phyloP scores from a whole-genome alignment of 192 early-diverging fungal genomes.

The Coemansia sp. region DNA sequence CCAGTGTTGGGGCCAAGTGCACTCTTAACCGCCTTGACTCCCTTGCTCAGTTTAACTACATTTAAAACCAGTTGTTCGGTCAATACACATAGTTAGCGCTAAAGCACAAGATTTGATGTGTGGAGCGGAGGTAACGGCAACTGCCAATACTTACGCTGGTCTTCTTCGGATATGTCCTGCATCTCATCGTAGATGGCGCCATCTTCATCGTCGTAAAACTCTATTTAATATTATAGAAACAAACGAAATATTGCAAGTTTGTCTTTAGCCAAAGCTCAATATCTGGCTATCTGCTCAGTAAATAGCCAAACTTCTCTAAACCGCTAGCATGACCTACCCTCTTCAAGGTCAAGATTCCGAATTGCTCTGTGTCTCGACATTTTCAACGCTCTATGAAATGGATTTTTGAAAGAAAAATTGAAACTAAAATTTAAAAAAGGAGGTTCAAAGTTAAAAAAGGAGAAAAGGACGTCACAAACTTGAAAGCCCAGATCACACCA shows the following conservation, averaged over 20 bases:
- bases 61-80: too few species aligned
- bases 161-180: constrained; percentile 48
- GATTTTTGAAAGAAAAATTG: neutral
- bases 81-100: too few species aligned
- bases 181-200: constrained; percentile 35
- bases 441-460: constrained; percentile 11
- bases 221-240: constrained; percentile 12
- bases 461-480: constrained; percentile 1
- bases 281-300: neutral
- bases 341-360: constrained; percentile 44
- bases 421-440: neutral
- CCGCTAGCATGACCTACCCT: constrained; percentile 19
- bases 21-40: too few species aligned
- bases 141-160: constrained; percentile 20
- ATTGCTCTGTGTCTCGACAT: constrained; percentile 52
- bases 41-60: too few species aligned
- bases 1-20: neutral
- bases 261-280: neutral
- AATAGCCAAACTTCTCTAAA: neutral
- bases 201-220: constrained; percentile 45
- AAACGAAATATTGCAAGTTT: neutral
- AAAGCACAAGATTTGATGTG: too few species aligned
- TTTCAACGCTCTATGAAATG: neutral
- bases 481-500: neutral
- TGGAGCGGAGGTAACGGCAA: too few species aligned